Conservation (phyloP, 208 protist species). For the Trypanosoma lewisi region DNA sequence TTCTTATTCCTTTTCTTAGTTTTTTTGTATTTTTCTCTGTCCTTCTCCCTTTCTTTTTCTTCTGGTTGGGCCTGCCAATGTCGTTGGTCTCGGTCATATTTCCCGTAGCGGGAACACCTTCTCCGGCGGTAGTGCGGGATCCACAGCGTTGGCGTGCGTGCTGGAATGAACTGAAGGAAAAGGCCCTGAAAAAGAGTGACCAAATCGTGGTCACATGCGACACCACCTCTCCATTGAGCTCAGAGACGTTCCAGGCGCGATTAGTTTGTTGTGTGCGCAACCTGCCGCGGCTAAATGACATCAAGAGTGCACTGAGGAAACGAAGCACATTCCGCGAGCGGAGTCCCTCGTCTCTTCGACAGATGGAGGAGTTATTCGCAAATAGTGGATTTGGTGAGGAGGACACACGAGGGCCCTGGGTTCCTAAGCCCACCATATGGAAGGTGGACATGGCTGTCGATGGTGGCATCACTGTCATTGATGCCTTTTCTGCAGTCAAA, state of each 20-base stretch:
- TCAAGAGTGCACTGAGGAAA: constrained; percentile 43
- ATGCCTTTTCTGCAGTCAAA: constrained; percentile 42
- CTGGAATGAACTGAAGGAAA: constrained; percentile 18
- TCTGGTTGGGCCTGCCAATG: too few species aligned
- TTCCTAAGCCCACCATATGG: constrained; percentile 48
- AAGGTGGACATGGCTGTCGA: constrained; percentile 46
- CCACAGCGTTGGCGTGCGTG: constrained; percentile 11
- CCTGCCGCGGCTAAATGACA: constrained; percentile 53
- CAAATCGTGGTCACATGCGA: constrained; percentile 49
- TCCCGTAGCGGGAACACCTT: too few species aligned
- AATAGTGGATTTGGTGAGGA: constrained; percentile 1
- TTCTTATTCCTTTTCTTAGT: constrained; percentile 15
- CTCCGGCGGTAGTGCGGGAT: constrained; percentile 1
- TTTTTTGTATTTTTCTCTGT: constrained; percentile 16
- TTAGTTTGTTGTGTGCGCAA: constrained; percentile 58
- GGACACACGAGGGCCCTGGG: constrained; percentile 26
- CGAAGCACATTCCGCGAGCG: constrained; percentile 3
- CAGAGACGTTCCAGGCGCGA: constrained; percentile 34
- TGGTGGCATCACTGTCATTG: constrained; percentile 52
- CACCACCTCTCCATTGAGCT: constrained; percentile 39
- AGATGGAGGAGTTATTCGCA: not conserved
- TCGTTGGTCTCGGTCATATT: too few species aligned
- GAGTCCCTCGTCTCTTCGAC: not conserved
- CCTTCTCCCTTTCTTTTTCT: constrained; percentile 16
- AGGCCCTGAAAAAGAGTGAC: constrained; percentile 23